These are phyloP conservation scores for Solanum phureja DNA, from an alignment of 257 asterid species.

Conservation along the genomic window DNA sequence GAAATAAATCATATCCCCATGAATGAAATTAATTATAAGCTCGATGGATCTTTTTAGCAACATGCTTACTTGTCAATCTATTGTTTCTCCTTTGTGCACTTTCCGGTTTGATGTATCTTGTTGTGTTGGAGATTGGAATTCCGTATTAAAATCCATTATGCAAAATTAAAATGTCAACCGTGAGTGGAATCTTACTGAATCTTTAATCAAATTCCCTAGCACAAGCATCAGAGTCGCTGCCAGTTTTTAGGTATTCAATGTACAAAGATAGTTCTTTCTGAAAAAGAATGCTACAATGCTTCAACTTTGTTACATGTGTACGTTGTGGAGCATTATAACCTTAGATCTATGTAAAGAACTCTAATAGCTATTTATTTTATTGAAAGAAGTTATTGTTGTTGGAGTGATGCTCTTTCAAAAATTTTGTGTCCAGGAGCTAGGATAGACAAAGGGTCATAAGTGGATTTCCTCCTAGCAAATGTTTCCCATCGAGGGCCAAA, in stretches of 20 bases:
- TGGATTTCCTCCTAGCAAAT: slow-evolving; percentile 49
- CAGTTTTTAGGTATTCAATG: background rate
- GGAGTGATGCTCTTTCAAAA: slow-evolving; percentile 39
- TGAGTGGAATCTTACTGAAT: background rate
- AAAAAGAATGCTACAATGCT: background rate
- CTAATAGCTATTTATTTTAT: background rate
- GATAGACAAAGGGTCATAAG: slow-evolving; percentile 79
- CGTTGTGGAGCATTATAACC: background rate
- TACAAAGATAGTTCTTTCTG: background rate
- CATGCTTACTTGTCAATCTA: background rate
- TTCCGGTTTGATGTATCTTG: background rate
- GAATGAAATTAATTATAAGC: background rate
- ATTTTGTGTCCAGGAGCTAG: slow-evolving; percentile 91
- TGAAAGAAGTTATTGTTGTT: slow-evolving; percentile 13
- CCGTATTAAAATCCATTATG: background rate
- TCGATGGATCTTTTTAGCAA: background rate
- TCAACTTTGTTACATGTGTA: background rate
- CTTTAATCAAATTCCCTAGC: background rate
- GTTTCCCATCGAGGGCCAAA: slow-evolving; percentile 72
- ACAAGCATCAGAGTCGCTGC: background rate
- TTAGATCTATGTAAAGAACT: background rate
- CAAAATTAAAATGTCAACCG: background rate
- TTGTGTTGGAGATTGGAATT: background rate
- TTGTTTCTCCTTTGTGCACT: background rate
- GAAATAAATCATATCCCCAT: background rate